These are phyloP conservation scores for Fusarium dlaminii DNA, from an alignment of 2,329 filamentous ascomycete genomes.

Conservation along the genomic window DNA sequence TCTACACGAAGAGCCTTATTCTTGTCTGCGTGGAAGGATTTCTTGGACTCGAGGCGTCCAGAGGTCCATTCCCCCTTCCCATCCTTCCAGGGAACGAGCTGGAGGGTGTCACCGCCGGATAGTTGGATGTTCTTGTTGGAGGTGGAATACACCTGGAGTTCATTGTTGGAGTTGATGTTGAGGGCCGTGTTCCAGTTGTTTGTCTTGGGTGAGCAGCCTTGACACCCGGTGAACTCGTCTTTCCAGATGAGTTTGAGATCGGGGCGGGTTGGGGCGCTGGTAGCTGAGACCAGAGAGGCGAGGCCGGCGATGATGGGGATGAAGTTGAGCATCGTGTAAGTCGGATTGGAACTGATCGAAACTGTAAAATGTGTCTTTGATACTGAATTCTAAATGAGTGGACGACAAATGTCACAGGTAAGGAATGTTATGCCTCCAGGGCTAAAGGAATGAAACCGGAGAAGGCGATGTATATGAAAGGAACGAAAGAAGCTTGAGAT, in stretches of 20 bases:
- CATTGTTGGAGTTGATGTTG: constrained; percentile 58
- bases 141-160: constrained; percentile 58
- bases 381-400: not conserved
- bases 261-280: constrained; percentile 49
- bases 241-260: constrained; percentile 57
- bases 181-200: constrained; percentile 57
- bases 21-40: constrained; percentile 55
- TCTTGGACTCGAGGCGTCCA: constrained; percentile 59
- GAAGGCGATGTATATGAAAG: constrained; percentile 14
- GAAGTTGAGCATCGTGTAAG: constrained; percentile 42
- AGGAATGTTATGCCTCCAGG: constrained; percentile 37
- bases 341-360: constrained; percentile 16
- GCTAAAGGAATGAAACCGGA: constrained; percentile 31
- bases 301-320: constrained; percentile 31
- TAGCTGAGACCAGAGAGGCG: constrained; percentile 46
- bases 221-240: constrained; percentile 55
- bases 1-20: constrained; percentile 56
- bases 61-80: constrained; percentile 57
- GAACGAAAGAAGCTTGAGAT: constrained; percentile 23
- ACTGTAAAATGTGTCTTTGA: not conserved
- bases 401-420: constrained; percentile 13
- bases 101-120: constrained; percentile 60
- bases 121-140: constrained; percentile 59
- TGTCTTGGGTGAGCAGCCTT: constrained; percentile 50
- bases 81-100: constrained; percentile 58